Base-by-base conservation (phyloP, 2,329 filamentous ascomycete species). In the Paraphaeosphaeria sporulosa region DNA sequence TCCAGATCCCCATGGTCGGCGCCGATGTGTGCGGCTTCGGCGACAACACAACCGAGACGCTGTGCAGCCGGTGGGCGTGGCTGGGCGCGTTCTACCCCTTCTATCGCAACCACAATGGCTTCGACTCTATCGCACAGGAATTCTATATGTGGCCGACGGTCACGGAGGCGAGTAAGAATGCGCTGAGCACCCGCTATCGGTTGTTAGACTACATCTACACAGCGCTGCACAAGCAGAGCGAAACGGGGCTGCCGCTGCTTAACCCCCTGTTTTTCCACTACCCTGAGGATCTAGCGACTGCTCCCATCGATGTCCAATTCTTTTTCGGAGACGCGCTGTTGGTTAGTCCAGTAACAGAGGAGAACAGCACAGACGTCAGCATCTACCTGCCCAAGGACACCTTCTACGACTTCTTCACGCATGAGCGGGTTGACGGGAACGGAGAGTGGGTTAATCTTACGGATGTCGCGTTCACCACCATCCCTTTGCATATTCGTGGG, bases 151-250 rank as follows among this genome's bases (percentile, higher is more conserved):
- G 71, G 73, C 63, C 64, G 2, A 60, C 66, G 72, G 90, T 91
- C 2, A 82, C 89, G 0, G 79, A 85, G 21, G 88, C 89, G 0
- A 90, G 90, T 0, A 84, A 83, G 57, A 89, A 86, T 53, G 89
- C 87, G 19, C 92, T 93, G 67, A 83, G 85, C 30, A 88, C 89
- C 50, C 85, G 91, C 17, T 94, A 93, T 79, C 83, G 86, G 15
- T 80, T 94, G 17, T 82, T 94, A 4, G 90, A 93, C 70, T 93
- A 93, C 78, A 83, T 92, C 62, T 93, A 93, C 81, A 93, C 90
- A 1, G 86, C 88, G 1, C 82, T 92, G 71, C 81, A 88, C 69
- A 77, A 79, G 54, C 85, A 91, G 74, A 84, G 82, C 27, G 66
- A 80, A 19, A 84, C 85, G 34, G 91, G 91, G 32, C 83, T 84